These are phyloP conservation scores for Guadua angustifolia DNA, from an alignment of 176 grass and related monocot species.

Conservation along the genomic window DNA sequence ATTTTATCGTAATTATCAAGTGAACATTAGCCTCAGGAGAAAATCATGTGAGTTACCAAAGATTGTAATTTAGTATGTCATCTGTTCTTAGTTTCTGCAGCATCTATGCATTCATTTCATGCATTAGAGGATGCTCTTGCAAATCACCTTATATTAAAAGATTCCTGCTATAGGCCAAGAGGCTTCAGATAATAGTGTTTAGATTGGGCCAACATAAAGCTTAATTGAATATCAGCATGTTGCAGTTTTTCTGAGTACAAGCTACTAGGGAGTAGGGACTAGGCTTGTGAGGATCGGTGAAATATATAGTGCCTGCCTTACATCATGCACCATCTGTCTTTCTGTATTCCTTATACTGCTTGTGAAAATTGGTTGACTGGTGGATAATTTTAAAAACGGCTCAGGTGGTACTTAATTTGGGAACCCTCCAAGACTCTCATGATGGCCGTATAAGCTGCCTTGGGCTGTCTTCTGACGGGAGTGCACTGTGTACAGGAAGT, in stretches of 20 bases:
- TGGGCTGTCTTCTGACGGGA: slow-evolving; percentile 91
- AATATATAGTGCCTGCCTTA: slow-evolving; percentile 4
- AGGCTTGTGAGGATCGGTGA: background rate
- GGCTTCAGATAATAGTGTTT: slow-evolving; percentile 10
- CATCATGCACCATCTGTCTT: background rate
- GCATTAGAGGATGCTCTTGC: slow-evolving; percentile 11
- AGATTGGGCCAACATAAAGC: background rate
- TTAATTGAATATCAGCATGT: slow-evolving; percentile 1
- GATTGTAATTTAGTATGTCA: background rate
- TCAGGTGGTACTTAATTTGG: slow-evolving; percentile 89
- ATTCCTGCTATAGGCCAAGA: slow-evolving; percentile 25
- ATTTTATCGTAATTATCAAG: slow-evolving; percentile 9
- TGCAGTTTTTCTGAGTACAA: slow-evolving; percentile 6
- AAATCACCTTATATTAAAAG: slow-evolving; percentile 10
- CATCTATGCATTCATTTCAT: slow-evolving; percentile 24
- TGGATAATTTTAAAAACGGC: background rate
- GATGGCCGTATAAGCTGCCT: slow-evolving; percentile 88
- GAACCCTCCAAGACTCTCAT: slow-evolving; percentile 84
- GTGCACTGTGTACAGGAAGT: slow-evolving; percentile 97
- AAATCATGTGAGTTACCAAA: background rate
- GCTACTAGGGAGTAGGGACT: background rate
- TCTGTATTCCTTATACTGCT: background rate
- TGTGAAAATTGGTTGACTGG: background rate
- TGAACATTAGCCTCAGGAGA: background rate
- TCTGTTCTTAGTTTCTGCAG: background rate